Evolutionary conservation across 2,329 filamentous ascomycete genomes (phyloP), one percentile per base, ranked within the genome.

Genomic region (Nigrospora osmanthi): DNA sequence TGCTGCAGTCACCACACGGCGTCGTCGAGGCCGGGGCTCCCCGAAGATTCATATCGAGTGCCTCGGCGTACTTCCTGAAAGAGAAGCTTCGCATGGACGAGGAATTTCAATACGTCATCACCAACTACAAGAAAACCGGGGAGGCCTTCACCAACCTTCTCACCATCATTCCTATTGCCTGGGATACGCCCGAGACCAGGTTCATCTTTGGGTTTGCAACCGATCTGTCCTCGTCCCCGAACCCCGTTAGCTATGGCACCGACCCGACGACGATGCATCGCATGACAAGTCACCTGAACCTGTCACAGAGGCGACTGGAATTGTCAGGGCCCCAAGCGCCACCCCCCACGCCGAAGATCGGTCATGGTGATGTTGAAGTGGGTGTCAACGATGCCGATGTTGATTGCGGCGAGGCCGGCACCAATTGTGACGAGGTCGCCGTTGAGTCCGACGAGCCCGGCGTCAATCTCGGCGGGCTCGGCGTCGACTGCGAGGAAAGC

Each of bases 161-260:
- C 17, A 95, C 89, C 12, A 91, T 95, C 84, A 93, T 95, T 48
- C 89, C 90, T 0, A 90, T 95, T 44, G 76, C 82, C 0, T 93
- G 87, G 83, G 83, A 73, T 34, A 78, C 80, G 1, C 78, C 83
- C 23, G 81, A 87, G 23, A 83, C 87, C 51, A 82, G 83, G 52
- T 95, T 88, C 58, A 88, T 88, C 54, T 87, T 95, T 36, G 89
- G 89, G 1, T 95, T 95, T 57, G 89, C 95, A 65, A 89, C 95
- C 41, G 89, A 95, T 64, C 69, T 95, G 16, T 19, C 40, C 3
- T 14, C 14, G 4, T 17, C 3, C 14, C 10, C n/a, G 11, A 4
- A 32, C 13, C n/a, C 45, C 12, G 15, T 15, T 10, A 40, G 35
- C 17, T 30, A 40, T 6, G n/a, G 11, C 5, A 13, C 28, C 10